Evolutionary conservation across 805 yeast species (phyloP), one percentile per base, ranked within the genome.

Genomic region (Ogataea glucozyma): DNA sequence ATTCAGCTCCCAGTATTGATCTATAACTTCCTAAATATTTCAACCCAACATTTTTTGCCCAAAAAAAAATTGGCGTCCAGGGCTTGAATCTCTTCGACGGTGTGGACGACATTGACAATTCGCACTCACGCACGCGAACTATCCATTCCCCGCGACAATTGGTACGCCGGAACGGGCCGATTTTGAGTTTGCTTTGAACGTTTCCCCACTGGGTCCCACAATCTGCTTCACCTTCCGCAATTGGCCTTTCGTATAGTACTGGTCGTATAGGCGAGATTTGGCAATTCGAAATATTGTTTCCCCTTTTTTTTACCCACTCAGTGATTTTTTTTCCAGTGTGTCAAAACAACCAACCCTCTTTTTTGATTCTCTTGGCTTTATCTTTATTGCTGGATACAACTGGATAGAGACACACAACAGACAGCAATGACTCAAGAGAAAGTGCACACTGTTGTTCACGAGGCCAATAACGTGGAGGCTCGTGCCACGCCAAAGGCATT

Each of bases 401-500:
- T 30, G 10, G 16, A n/a, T n/a, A n/a, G 19, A 27, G 31, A 27
- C 32, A 30, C n/a, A 34, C 43, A 16, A 24, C 24, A 33, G 24
- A 16, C 40, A 21, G 16, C 31, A 23, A 55, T 54, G 60, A 52
- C 60, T 21, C 54, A 51, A 48, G 50, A 49, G 11, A 45, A 50
- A 40, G 44, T 48, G 17, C 81, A 76, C 56, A 41, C 66, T 38
- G 75, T 77, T 41, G 85, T 79, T 41, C 84, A 78, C 57, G 85
- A 79, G 65, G 84, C 84, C 52, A 78, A 79, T 62, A 64, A 69
- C 41, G 67, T 75, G 46, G 56, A 53, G 31, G 67, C 71, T 35
- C 73, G 74, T 56, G 74, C 67, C 43, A 77, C 83, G 29, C 85
- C 85, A 16, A 48, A 64, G 51, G 75, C 71, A 40, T 80, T 79